Conservation (phyloP, 2,329 filamentous ascomycete genomes). For the Alternaria longipes region DNA sequence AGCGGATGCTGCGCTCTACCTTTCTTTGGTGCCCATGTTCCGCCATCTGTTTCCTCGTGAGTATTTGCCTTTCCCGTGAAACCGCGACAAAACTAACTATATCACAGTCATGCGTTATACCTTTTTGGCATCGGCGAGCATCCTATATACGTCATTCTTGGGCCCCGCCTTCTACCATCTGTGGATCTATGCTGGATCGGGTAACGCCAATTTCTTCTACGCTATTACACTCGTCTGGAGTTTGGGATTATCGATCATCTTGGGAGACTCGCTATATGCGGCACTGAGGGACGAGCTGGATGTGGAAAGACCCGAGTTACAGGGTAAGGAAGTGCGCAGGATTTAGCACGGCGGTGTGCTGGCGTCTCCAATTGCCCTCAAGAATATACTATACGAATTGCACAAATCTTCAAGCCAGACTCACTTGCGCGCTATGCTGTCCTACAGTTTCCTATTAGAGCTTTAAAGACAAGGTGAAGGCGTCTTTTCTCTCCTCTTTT, state of each 20-base stretch:
- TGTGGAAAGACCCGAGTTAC: conserved; percentile 86
- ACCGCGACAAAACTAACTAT: conserved; percentile 14
- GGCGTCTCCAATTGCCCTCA: neutral
- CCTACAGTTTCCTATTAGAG: neutral
- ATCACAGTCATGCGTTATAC: conserved; percentile 84
- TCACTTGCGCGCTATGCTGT: neutral
- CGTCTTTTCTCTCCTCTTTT: conserved; percentile 1
- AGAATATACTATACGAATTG: neutral
- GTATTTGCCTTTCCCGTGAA: conserved; percentile 40
- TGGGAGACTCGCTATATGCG: conserved; percentile 89
- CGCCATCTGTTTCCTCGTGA: conserved; percentile 86
- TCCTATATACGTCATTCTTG: conserved; percentile 87
- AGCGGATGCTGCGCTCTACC: conserved; percentile 85
- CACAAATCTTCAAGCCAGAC: neutral
- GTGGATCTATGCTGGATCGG: conserved; percentile 97
- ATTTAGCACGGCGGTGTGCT: conserved; percentile 61
- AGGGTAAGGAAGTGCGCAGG: conserved; percentile 85
- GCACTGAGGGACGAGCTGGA: conserved; percentile 94
- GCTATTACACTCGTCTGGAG: conserved; percentile 99
- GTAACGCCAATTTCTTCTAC: conserved; percentile 99
- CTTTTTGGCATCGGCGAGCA: conserved; percentile 82
- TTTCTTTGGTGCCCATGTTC: conserved; percentile 84
- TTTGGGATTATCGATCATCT: conserved; percentile 82
- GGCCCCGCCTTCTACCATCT: conserved; percentile 96
- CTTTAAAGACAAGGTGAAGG: conserved; percentile 8